Evolutionary conservation across 2,329 filamentous ascomycete species (phyloP).

Genomic region (Cladorrhinum sp.): DNA sequence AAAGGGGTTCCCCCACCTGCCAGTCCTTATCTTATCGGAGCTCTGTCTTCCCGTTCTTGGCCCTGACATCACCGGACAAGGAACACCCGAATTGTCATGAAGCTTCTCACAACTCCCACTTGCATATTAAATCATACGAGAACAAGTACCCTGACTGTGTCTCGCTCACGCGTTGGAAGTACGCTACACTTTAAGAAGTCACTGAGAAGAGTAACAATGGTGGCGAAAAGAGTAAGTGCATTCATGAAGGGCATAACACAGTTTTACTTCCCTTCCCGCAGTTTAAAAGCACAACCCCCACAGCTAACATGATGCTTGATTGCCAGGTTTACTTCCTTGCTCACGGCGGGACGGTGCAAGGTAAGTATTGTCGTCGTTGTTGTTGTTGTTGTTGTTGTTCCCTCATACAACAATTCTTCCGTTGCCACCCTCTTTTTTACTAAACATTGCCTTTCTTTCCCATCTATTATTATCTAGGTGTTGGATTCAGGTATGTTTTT

Average conservation of each 20-base stretch:
- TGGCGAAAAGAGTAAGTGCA: constrained; percentile 13
- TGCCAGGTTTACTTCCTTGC: constrained; percentile 59
- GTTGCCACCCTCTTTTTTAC: neutral
- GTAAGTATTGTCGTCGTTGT: constrained; percentile 39
- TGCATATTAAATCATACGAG: no score
- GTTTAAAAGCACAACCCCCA: no score
- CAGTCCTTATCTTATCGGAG: constrained; percentile 20
- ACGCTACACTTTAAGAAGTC: no score
- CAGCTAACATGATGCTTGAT: neutral
- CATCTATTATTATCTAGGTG: constrained; percentile 38
- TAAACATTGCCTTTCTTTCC: neutral
- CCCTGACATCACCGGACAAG: constrained; percentile 11
- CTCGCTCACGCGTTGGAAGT: no score
- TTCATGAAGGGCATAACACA: no score
- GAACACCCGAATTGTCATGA: neutral
- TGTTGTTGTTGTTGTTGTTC: no score
- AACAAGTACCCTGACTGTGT: no score
- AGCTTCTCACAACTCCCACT: neutral
- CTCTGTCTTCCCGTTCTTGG: constrained; percentile 6
- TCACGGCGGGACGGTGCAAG: constrained; percentile 65
- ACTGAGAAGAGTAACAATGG: no score
- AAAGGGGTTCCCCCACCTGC: neutral
- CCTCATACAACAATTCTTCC: neutral
- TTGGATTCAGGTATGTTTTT: constrained; percentile 50
- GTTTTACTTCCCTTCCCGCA: no score